phyloP scores from a whole-genome alignment of 2,329 filamentous ascomycete species.

The Fusarium acutatum region DNA sequence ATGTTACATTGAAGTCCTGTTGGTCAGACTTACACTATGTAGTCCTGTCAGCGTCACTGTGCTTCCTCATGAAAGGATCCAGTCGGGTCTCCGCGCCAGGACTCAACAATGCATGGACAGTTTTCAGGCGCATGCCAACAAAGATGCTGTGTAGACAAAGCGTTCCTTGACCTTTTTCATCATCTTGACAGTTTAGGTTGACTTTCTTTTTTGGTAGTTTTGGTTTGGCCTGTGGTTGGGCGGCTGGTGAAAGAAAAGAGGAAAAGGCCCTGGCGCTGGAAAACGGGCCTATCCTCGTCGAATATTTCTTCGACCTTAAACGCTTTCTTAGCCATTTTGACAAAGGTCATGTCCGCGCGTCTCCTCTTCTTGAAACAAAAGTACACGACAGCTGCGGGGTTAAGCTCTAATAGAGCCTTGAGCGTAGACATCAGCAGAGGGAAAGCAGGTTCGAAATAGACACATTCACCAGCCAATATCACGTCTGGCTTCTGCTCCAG shows the following conservation, averaged over 20 bases:
- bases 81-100: neutral
- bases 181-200: slow-evolving; percentile 29
- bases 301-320: slow-evolving; percentile 70
- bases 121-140: slow-evolving; percentile 19
- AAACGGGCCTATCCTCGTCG: slow-evolving; percentile 67
- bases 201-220: slow-evolving; percentile 20
- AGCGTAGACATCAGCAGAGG: slow-evolving; percentile 85
- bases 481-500: slow-evolving; percentile 72
- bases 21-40: slow-evolving; percentile 8
- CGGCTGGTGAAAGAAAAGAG: slow-evolving; percentile 64
- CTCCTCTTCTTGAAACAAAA: slow-evolving; percentile 97
- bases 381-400: slow-evolving; percentile 69
- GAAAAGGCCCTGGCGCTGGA: slow-evolving; percentile 67
- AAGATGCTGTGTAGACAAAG: slow-evolving; percentile 32
- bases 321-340: slow-evolving; percentile 73
- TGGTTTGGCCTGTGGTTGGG: slow-evolving; percentile 45
- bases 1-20: slow-evolving; percentile 24
- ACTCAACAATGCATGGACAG: neutral
- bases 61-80: neutral
- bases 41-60: neutral
- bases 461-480: slow-evolving; percentile 94
- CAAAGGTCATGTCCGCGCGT: slow-evolving; percentile 79
- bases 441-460: slow-evolving; percentile 97
- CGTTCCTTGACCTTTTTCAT: slow-evolving; percentile 20
- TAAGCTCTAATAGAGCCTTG: slow-evolving; percentile 75